A percentile compares a stretch with the other conserved stretches of the same genome.
Conservation (phyloP, 2,329 filamentous ascomycete species). For the Paraconiothyrium sp. region DNA sequence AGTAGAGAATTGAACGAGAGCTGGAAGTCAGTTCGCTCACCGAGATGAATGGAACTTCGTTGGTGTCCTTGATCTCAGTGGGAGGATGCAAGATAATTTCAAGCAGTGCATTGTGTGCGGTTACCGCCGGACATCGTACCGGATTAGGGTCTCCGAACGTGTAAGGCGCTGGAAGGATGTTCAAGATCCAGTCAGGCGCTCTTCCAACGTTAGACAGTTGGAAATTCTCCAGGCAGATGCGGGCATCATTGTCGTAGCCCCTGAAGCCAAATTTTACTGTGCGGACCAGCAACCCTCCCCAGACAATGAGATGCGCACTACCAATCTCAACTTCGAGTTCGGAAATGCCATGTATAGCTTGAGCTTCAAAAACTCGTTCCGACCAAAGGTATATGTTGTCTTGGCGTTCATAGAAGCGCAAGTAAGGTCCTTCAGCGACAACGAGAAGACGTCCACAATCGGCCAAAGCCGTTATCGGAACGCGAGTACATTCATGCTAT, state of each 20-base stretch:
- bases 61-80: constrained; percentile 14
- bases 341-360: constrained; percentile 78
- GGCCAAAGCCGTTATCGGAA: constrained; percentile 58
- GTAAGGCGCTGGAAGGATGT: constrained; percentile 34
- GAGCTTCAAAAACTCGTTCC: constrained; percentile 69
- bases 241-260: constrained; percentile 31
- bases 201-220: constrained; percentile 31
- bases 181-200: constrained; percentile 51
- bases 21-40: constrained; percentile 67
- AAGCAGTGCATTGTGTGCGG: constrained; percentile 86
- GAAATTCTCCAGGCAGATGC: constrained; percentile 26
- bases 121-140: constrained; percentile 61
- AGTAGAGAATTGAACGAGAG: constrained; percentile 87
- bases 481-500: constrained; percentile 51
- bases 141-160: constrained; percentile 20
- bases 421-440: constrained; percentile 54
- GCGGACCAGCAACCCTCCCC: constrained; percentile 58
- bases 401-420: constrained; percentile 50
- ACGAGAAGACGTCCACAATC: constrained; percentile 50
- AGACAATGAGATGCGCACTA: constrained; percentile 44
- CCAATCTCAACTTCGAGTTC: constrained; percentile 44
- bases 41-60: constrained; percentile 25
- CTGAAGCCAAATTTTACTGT: constrained; percentile 42
- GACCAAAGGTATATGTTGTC: constrained; percentile 36
- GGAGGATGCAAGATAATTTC: constrained; percentile 52